Conservation (phyloP, 495 filamentous ascomycete species). For the Xylaria telfairii region DNA sequence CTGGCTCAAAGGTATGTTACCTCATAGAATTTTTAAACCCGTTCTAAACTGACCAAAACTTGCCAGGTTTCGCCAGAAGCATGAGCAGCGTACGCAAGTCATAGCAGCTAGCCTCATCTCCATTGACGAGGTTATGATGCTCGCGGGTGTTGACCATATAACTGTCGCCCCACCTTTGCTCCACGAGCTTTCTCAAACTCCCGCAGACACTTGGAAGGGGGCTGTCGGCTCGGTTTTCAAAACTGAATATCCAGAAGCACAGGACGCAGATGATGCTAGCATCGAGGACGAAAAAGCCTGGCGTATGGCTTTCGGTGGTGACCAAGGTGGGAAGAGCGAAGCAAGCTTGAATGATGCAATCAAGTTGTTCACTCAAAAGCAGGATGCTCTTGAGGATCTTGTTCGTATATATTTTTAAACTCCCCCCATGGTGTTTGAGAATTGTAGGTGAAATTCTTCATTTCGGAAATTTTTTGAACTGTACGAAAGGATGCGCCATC, state of each 20-base stretch:
- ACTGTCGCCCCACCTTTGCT: slow-evolving; percentile 62
- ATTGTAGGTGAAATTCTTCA: neutral
- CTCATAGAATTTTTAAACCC: neutral
- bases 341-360: slow-evolving; percentile 63
- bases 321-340: slow-evolving; percentile 55
- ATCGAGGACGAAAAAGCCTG: slow-evolving; percentile 53
- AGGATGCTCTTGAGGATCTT: slow-evolving; percentile 57
- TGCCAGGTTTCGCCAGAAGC: slow-evolving; percentile 42
- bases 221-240: slow-evolving; percentile 47
- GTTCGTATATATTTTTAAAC: slow-evolving; percentile 30
- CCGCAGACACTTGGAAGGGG: slow-evolving; percentile 42
- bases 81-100: slow-evolving; percentile 54
- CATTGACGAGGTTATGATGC: slow-evolving; percentile 59
- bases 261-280: slow-evolving; percentile 26
- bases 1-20: slow-evolving; percentile 55
- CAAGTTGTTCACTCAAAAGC: slow-evolving; percentile 66
- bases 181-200: slow-evolving; percentile 49
- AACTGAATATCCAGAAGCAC: slow-evolving; percentile 20
- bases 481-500: neutral
- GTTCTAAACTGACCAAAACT: neutral
- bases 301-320: slow-evolving; percentile 57
- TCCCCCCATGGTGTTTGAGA: neutral
- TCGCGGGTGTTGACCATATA: slow-evolving; percentile 64
- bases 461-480: neutral
- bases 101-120: slow-evolving; percentile 63